Evolutionary conservation across 768 basidiomycete genomes (phyloP), one percentile per base, ranked within the genome.

Genomic region (Trametes meyenii): DNA sequence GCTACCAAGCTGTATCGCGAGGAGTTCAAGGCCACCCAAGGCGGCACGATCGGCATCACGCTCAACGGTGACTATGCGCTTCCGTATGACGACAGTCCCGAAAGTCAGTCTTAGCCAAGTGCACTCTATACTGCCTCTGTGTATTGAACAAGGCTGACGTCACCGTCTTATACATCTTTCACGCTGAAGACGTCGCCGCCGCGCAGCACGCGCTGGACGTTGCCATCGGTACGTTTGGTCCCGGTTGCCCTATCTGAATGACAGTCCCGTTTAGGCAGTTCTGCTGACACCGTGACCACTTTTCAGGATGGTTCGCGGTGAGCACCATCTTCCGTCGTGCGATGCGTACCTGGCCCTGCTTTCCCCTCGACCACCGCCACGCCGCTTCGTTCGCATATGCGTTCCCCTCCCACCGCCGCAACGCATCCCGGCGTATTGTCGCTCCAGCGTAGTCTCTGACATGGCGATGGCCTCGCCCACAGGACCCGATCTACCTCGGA

Each of bases 1-100:
- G 86, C 85, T 19, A 83, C 84, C 48, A 84, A 89, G 69, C 66
- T 85, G 13, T 92, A 90, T 69, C 83, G 87, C 29, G 80, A 85
- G 29, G 73, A 86, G 52, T 92, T 84, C 79, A 85, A 89, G 73
- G 65, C 79, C 3, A 72, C 62, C 1, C 88, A 90, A 70, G 77
- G 81, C 11, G 91, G 89, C 23, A 75, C 80, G 64, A 88, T 92
- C 66, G 89, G 89, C n/a, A 90, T 92, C 69, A 91, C 90, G 0
- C 77, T 91, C 46, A 90, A 90, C 66, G 86, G 88, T 12, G 87
- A 89, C 71, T 90, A 86, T 87, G 78, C 83, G 35, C 83, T 87
- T 71, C 89, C 90, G 8, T 91, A 85, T 62, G 87, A 90, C 65
- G 81, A 88, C 63, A 79, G 72, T 42, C 84, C 82, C 11, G 84